These are phyloP conservation scores for Aspergillus oerlinghausenensis DNA, from an alignment of 2,329 filamentous ascomycete genomes.

Conservation along the genomic window DNA sequence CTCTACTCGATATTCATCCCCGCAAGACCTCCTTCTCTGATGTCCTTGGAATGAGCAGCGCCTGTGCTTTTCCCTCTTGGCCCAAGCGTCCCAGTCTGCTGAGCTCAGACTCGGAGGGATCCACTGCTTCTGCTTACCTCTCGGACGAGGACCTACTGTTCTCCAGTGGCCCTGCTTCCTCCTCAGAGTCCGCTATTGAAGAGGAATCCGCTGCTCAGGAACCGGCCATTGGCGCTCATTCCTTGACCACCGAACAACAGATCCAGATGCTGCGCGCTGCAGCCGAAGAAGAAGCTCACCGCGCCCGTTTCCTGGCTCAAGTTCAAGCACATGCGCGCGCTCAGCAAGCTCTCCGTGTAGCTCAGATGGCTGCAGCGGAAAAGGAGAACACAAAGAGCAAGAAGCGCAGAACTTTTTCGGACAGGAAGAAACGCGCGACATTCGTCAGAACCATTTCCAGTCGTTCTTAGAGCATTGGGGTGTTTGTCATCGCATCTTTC, in stretches of 20 bases:
- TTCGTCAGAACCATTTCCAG: background rate
- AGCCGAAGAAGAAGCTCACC: constrained; percentile 34
- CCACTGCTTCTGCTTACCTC: constrained; percentile 35
- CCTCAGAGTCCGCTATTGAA: constrained; percentile 21
- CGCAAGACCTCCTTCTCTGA: constrained; percentile 41
- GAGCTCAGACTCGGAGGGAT: constrained; percentile 26
- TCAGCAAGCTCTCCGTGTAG: constrained; percentile 34
- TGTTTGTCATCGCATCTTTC: background rate
- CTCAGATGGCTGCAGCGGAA: constrained; percentile 26
- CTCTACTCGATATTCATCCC: constrained; percentile 37
- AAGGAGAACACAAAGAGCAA: constrained; percentile 24
- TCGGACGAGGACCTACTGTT: constrained; percentile 40
- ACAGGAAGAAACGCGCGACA: constrained; percentile 23
- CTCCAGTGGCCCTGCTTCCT: constrained; percentile 27
- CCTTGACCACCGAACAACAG: constrained; percentile 38
- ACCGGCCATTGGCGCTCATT: constrained; percentile 18
- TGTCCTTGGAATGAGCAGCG: constrained; percentile 34
- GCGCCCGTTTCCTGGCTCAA: constrained; percentile 36
- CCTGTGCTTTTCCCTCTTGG: constrained; percentile 43
- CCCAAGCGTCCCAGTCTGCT: constrained; percentile 38
- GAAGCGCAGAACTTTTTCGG: constrained; percentile 26
- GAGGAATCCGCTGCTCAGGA: constrained; percentile 24
- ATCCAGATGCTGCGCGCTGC: constrained; percentile 32
- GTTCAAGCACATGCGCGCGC: constrained; percentile 40
- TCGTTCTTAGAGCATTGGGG: background rate